These are phyloP conservation scores for Vitis labrusca DNA, from an alignment of 164 flowering plant species.

Conservation along the genomic window DNA sequence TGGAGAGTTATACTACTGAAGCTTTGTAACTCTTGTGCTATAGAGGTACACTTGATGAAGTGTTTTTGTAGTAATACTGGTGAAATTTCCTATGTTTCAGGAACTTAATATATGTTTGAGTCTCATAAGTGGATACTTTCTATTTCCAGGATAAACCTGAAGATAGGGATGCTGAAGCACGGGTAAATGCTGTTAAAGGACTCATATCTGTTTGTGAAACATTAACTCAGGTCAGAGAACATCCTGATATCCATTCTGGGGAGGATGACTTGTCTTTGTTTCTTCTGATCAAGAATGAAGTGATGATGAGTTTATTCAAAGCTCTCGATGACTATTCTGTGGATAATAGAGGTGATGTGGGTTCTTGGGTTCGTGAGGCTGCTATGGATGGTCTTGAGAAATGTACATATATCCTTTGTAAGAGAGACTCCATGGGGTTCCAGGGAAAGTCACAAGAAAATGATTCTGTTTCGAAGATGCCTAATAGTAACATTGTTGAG, in stretches of 20 bases:
- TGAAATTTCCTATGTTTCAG: background rate
- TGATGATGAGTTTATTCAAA: slow-evolving; percentile 67
- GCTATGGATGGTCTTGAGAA: slow-evolving; percentile 88
- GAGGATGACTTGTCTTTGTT: slow-evolving; percentile 50
- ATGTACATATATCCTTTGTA: slow-evolving; percentile 80
- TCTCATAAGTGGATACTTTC: slow-evolving; percentile 7
- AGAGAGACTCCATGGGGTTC: slow-evolving; percentile 31
- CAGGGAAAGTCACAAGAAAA: slow-evolving; percentile 9
- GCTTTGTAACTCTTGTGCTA: slow-evolving; percentile 68
- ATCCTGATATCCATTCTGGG: slow-evolving; percentile 19
- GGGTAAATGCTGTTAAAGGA: slow-evolving; percentile 90
- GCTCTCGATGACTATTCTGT: slow-evolving; percentile 95
- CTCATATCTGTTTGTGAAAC: slow-evolving; percentile 85
- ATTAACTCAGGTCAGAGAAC: slow-evolving; percentile 37
- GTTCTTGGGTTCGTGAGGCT: slow-evolving; percentile 99
- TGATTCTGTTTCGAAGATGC: slow-evolving; percentile 13
- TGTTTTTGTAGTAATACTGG: background rate
- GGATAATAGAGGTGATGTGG: slow-evolving; percentile 99
- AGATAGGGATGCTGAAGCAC: slow-evolving; percentile 95
- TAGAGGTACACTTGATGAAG: slow-evolving; percentile 59
- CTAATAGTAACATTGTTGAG: slow-evolving; percentile 11
- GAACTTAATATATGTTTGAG: background rate
- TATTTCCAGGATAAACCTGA: slow-evolving; percentile 71
- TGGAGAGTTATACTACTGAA: slow-evolving; percentile 72
- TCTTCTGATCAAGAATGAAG: slow-evolving; percentile 63